Evolutionary conservation across 140 eudicot genomes (phyloP).

Genomic region (Senecio squalidus): DNA sequence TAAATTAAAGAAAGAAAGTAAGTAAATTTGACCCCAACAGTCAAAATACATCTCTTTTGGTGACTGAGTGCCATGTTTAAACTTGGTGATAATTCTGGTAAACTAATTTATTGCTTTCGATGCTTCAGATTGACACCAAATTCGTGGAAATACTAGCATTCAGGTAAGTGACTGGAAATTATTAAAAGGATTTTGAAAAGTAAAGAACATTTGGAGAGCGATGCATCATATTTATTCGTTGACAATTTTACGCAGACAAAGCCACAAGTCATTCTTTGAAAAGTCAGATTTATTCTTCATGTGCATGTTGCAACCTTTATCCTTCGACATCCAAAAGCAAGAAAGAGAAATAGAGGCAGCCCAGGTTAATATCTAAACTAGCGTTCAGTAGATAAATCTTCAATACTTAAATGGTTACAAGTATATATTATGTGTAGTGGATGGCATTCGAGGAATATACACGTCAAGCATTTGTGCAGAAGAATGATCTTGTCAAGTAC

Average conservation of each 20-base stretch:
- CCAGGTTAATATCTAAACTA: constrained; percentile 41
- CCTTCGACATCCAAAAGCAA: constrained; percentile 63
- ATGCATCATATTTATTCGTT: too few species aligned
- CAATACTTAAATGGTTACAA: not conserved
- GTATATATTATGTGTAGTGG: constrained; percentile 49
- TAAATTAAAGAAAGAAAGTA: not conserved
- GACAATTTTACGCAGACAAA: constrained; percentile 79
- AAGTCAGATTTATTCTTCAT: constrained; percentile 85
- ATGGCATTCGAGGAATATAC: constrained; percentile 79
- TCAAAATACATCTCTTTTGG: not conserved
- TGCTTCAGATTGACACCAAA: constrained; percentile 61
- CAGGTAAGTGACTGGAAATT: constrained; percentile 43
- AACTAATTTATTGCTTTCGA: constrained; percentile 8
- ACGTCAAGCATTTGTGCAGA: constrained; percentile 54
- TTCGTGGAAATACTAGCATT: constrained; percentile 76
- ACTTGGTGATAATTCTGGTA: not conserved
- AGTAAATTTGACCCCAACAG: constrained; percentile 11
- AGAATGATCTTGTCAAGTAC: constrained; percentile 55
- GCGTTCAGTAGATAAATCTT: too few species aligned
- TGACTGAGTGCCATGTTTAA: not conserved
- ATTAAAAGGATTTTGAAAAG: too few species aligned
- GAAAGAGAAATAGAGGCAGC: constrained; percentile 90
- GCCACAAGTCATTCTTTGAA: constrained; percentile 75
- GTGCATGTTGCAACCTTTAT: constrained; percentile 81
- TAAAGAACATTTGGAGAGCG: too few species aligned